Percentiles rank a stretch among this genome's conserved stretches.
These are phyloP conservation scores for Leishmania turanica DNA, from an alignment of 208 protist species.

Conservation along the genomic window DNA sequence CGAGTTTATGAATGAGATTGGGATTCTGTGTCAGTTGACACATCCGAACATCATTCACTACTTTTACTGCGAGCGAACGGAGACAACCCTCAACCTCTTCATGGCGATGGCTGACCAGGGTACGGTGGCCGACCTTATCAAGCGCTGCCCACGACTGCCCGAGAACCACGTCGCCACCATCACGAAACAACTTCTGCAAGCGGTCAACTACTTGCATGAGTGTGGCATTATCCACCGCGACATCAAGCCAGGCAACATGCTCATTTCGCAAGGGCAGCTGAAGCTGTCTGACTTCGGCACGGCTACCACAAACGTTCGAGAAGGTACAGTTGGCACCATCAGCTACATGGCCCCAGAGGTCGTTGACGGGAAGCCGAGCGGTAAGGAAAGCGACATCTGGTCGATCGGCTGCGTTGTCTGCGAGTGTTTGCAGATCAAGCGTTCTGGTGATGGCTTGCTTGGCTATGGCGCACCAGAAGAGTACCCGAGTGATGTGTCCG, in stretches of 20 bases:
- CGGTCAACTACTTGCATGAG: constrained; percentile 77
- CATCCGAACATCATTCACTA: constrained; percentile 88
- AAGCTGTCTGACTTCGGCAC: constrained; percentile 88
- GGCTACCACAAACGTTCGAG: constrained; percentile 45
- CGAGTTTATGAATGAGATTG: constrained; percentile 78
- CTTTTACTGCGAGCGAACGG: constrained; percentile 75
- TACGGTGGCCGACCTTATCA: constrained; percentile 56
- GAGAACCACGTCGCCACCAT: constrained; percentile 57
- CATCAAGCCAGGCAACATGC: constrained; percentile 88
- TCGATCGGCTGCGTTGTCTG: constrained; percentile 64
- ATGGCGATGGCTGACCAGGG: constrained; percentile 78
- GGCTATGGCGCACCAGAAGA: constrained; percentile 52
- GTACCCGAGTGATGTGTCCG: constrained; percentile 48
- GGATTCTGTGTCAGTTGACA: constrained; percentile 61
- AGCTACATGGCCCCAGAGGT: constrained; percentile 65
- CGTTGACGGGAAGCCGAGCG: constrained; percentile 52
- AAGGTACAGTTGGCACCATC: constrained; percentile 67
- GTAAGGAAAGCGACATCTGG: constrained; percentile 73
- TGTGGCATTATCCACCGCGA: constrained; percentile 85
- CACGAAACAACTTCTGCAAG: constrained; percentile 68
- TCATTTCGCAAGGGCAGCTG: constrained; percentile 66
- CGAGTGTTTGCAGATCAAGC: constrained; percentile 51
- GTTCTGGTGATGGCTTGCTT: constrained; percentile 41
- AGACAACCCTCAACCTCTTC: constrained; percentile 72
- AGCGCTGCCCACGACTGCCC: constrained; percentile 43